Conservation (phyloP, 495 filamentous ascomycete genomes). For the Aspergillus carlsbadensis region DNA sequence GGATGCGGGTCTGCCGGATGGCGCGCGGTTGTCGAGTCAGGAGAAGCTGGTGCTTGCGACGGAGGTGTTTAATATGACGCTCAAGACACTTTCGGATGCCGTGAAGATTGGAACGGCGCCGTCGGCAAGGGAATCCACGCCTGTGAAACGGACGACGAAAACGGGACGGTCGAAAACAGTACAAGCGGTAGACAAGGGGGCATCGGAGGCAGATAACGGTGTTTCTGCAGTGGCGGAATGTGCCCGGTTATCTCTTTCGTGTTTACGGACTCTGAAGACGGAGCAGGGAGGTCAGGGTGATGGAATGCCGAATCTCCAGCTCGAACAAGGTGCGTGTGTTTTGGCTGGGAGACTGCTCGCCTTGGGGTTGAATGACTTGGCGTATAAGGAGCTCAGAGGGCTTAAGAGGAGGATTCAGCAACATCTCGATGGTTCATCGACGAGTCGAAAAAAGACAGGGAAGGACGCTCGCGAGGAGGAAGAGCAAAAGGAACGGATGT, state of each 20-base stretch:
- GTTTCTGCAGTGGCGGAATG: constrained; percentile 63
- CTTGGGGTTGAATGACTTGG: constrained; percentile 70
- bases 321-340: constrained; percentile 80
- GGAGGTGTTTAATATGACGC: constrained; percentile 72
- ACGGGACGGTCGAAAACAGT: constrained; percentile 17
- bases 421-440: constrained; percentile 24
- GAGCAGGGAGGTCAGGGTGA: constrained; percentile 45
- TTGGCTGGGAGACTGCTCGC: constrained; percentile 71
- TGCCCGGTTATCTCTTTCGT: constrained; percentile 68
- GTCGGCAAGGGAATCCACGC: constrained; percentile 46
- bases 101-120: constrained; percentile 47
- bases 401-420: constrained; percentile 63
- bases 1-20: constrained; percentile 30
- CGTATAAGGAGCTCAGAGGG: constrained; percentile 71
- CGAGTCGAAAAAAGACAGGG: constrained; percentile 24
- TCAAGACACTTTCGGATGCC: constrained; percentile 73
- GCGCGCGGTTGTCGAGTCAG: constrained; percentile 47
- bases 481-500: constrained; percentile 48
- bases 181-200: constrained; percentile 10
- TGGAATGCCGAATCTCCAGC: constrained; percentile 63
- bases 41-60: constrained; percentile 74
- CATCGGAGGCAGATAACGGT: constrained; percentile 29
- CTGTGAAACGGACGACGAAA: constrained; percentile 51
- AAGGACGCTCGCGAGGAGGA: constrained; percentile 25
- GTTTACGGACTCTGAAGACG: constrained; percentile 60